Percentiles rank a stretch among this genome's conserved stretches.
Conservation (phyloP, 2,329 filamentous ascomycete genomes). For the Diaporthe eres region DNA sequence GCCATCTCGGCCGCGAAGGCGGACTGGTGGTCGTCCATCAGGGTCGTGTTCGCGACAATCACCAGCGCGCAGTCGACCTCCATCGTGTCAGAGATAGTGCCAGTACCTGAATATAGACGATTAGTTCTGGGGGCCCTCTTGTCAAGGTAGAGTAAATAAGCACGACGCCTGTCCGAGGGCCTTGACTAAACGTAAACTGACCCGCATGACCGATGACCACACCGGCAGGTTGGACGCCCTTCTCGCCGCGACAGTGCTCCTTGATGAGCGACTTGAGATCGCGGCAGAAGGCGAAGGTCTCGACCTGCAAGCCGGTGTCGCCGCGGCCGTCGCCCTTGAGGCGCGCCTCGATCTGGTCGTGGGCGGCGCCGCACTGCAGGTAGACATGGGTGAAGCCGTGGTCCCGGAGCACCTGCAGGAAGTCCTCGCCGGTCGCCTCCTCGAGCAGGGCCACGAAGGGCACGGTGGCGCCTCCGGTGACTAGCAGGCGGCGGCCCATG, state of each 20-base stretch:
- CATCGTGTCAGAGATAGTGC: constrained; percentile 88
- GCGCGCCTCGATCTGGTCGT: constrained; percentile 64
- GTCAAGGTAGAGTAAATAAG: not conserved
- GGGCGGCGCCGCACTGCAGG: constrained; percentile 85
- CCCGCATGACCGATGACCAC: constrained; percentile 92
- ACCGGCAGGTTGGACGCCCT: constrained; percentile 70
- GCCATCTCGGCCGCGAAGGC: constrained; percentile 87
- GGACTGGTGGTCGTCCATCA: constrained; percentile 92
- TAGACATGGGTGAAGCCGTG: constrained; percentile 79
- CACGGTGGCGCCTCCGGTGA: constrained; percentile 94
- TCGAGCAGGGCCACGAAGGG: constrained; percentile 81
- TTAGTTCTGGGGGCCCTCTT: not conserved
- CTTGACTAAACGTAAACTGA: constrained; percentile 55
- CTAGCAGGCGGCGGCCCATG: constrained; percentile 72
- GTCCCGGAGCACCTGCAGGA: constrained; percentile 72
- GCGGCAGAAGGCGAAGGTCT: constrained; percentile 77
- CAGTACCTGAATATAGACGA: constrained; percentile 74
- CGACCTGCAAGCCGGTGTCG: constrained; percentile 61
- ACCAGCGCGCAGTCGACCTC: constrained; percentile 82
- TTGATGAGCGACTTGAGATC: constrained; percentile 73
- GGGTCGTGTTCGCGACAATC: constrained; percentile 85
- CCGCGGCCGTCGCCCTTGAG: constrained; percentile 47
- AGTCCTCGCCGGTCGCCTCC: constrained; percentile 72
- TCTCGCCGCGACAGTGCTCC: constrained; percentile 59
- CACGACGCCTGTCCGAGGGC: not conserved